These are phyloP conservation scores for Pleurotus cornucopiae DNA, from an alignment of 768 basidiomycete species.

Conservation along the genomic window DNA sequence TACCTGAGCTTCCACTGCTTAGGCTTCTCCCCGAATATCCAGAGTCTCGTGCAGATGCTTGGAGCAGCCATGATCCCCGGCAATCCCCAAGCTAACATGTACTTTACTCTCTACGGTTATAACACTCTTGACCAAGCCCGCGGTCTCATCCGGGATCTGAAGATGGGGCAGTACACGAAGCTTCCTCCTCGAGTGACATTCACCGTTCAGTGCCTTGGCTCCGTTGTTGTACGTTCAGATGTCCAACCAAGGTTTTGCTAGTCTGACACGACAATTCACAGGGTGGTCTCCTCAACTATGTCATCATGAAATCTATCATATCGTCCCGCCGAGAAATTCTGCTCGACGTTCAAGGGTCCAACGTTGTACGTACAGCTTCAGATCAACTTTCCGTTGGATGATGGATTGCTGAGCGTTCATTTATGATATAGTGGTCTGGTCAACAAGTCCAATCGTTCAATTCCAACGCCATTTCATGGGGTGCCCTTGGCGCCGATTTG, in stretches of 20 bases:
- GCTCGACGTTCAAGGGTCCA: conserved; percentile 46
- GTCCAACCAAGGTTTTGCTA: background rate
- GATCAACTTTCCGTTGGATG: background rate
- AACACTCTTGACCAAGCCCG: conserved; percentile 45
- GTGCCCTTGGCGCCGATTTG: conserved; percentile 45
- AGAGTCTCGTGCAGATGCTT: conserved; percentile 35
- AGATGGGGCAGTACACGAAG: conserved; percentile 52
- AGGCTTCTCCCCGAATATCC: conserved; percentile 33
- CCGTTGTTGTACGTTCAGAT: conserved; percentile 42
- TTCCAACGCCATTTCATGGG: conserved; percentile 54
- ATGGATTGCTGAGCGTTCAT: no score
- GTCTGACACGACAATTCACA: conserved; percentile 3
- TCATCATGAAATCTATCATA: conserved; percentile 58
- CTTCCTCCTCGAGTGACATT: conserved; percentile 64
- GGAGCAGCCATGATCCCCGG: conserved; percentile 45
- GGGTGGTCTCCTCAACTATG: conserved; percentile 37
- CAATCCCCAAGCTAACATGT: conserved; percentile 49
- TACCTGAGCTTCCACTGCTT: background rate
- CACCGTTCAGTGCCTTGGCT: conserved; percentile 51
- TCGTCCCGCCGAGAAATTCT: conserved; percentile 41
- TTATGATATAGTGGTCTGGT: conserved; percentile 39
- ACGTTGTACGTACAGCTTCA: conserved; percentile 39
- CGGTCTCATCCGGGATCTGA: conserved; percentile 55
- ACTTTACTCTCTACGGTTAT: conserved; percentile 38
- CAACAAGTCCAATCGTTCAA: conserved; percentile 38